Conservation (phyloP, 2,329 filamentous ascomycete species). For the Ilyonectria robusta region DNA sequence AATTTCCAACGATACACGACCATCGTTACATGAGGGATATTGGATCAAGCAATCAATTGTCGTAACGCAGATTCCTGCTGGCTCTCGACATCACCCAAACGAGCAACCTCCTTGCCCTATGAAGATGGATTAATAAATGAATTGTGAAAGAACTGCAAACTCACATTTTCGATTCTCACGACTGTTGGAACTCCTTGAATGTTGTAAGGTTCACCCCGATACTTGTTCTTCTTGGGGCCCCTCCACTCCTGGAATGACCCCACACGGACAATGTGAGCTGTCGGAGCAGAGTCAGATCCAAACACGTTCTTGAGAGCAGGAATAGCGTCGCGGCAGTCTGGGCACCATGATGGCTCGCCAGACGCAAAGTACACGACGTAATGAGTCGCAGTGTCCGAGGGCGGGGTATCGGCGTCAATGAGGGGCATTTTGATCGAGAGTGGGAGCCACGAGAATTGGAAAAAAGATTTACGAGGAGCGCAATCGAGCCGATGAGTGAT, state of each 20-base stretch:
- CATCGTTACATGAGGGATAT: background rate
- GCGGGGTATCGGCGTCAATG: conserved; percentile 44
- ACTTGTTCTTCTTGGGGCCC: conserved; percentile 45
- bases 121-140: background rate
- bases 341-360: conserved; percentile 49
- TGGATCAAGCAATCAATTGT: conserved; percentile 35
- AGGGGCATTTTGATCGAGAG: conserved; percentile 45
- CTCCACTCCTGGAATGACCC: conserved; percentile 45
- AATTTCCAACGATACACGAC: background rate
- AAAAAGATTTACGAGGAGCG: background rate
- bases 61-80: conserved; percentile 46
- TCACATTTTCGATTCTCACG: conserved; percentile 46
- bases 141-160: background rate
- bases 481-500: background rate
- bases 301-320: conserved; percentile 46
- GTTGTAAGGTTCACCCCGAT: conserved; percentile 44
- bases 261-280: conserved; percentile 46
- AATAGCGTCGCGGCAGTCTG: conserved; percentile 46
- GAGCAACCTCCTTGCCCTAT: conserved; percentile 46
- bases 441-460: background rate
- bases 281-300: conserved; percentile 40
- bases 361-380: conserved; percentile 52
- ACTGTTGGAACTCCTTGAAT: conserved; percentile 48
- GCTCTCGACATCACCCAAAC: conserved; percentile 46
- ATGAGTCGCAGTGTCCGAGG: conserved; percentile 43